phyloP scores from a whole-genome alignment of 2,329 filamentous ascomycete genomes.

The Exophiala sp. region DNA sequence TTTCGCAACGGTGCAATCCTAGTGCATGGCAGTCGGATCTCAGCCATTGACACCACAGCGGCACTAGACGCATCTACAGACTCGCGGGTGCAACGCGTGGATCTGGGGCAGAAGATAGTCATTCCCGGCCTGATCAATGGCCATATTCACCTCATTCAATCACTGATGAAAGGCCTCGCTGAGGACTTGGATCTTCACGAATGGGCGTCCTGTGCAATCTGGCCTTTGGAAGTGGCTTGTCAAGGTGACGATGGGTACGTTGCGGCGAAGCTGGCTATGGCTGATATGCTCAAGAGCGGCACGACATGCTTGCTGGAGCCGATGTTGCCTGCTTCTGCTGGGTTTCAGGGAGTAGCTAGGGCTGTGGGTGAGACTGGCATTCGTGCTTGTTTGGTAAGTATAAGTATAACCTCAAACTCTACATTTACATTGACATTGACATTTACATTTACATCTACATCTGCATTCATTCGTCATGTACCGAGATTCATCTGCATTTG shows the following conservation, averaged over 20 bases:
- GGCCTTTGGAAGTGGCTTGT: background rate
- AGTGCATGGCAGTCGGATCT: background rate
- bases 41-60: background rate
- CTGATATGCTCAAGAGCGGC: constrained; percentile 4
- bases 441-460: too few species aligned
- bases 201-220: background rate
- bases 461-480: too few species aligned
- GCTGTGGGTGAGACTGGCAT: background rate
- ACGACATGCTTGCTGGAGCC: constrained; percentile 1
- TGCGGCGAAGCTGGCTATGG: background rate
- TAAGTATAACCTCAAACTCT: background rate
- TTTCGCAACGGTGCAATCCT: constrained; percentile 2
- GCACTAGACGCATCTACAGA: background rate
- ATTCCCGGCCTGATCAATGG: background rate
- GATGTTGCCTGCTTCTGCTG: background rate
- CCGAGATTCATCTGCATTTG: too few species aligned
- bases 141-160: background rate
- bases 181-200: background rate
- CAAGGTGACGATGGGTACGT: background rate
- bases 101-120: background rate
- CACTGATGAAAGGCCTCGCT: background rate
- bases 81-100: background rate
- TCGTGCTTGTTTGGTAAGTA: background rate
- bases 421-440: background rate
- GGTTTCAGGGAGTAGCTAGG: background rate